Evolutionary conservation across 2,329 filamentous ascomycete species (phyloP).

Genomic region (Aspergillus pseudoterreus): DNA sequence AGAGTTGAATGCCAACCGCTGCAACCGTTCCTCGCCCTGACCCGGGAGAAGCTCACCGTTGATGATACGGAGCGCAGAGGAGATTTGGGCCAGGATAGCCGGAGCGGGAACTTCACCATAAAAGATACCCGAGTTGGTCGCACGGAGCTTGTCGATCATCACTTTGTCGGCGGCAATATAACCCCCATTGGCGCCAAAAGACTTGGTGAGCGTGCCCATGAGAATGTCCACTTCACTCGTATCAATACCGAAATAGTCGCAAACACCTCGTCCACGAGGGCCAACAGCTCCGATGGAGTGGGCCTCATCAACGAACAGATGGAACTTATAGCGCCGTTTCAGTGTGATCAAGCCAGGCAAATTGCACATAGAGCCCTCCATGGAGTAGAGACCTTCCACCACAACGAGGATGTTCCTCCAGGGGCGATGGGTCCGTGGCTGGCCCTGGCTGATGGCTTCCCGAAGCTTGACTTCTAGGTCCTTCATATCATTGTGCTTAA

Average conservation of each 20-base stretch:
- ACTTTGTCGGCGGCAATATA: slow-evolving; percentile 87
- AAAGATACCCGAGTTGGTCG: slow-evolving; percentile 78
- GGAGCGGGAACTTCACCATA: slow-evolving; percentile 86
- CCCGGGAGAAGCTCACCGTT: slow-evolving; percentile 81
- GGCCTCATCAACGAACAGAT: slow-evolving; percentile 92
- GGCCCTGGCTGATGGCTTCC: slow-evolving; percentile 91
- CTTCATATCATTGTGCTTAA: slow-evolving; percentile 95
- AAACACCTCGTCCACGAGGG: slow-evolving; percentile 83
- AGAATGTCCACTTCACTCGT: slow-evolving; percentile 85
- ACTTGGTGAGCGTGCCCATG: slow-evolving; percentile 98
- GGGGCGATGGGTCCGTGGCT: slow-evolving; percentile 94
- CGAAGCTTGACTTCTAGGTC: slow-evolving; percentile 82
- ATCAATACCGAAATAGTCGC: slow-evolving; percentile 94
- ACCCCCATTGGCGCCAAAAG: slow-evolving; percentile 95
- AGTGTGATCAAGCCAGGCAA: slow-evolving; percentile 82
- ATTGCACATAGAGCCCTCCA: slow-evolving; percentile 99
- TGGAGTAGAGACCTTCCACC: slow-evolving; percentile 95
- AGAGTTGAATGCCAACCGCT: slow-evolving; percentile 96
- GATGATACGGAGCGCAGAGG: slow-evolving; percentile 82
- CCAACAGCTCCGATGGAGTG: slow-evolving; percentile 94
- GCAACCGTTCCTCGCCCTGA: slow-evolving; percentile 91
- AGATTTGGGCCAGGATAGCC: slow-evolving; percentile 85
- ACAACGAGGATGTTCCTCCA: slow-evolving; percentile 99
- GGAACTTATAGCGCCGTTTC: slow-evolving; percentile 96
- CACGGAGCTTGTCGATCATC: slow-evolving; percentile 87